Evolutionary conservation across 768 basidiomycete species (phyloP).

Genomic region (Boletus sp.): DNA sequence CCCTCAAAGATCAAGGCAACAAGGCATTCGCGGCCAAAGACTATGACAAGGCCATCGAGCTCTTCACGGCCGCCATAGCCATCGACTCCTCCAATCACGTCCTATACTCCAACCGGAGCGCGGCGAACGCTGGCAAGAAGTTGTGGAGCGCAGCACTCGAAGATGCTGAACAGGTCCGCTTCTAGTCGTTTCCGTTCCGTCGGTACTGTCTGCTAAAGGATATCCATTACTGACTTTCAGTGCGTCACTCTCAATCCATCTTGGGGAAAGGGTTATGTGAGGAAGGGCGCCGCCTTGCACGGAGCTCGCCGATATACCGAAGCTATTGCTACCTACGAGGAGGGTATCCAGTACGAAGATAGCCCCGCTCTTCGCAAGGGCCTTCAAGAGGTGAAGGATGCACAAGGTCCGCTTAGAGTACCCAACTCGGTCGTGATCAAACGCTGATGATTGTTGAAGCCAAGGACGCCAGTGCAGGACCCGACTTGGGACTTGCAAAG

Average conservation of each 20-base stretch:
- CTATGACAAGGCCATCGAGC: conserved; percentile 83
- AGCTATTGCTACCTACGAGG: conserved; percentile 80
- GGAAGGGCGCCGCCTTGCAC: conserved; percentile 92
- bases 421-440: not conserved
- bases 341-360: conserved; percentile 79
- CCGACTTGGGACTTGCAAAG: conserved; percentile 64
- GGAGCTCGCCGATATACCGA: conserved; percentile 77
- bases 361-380: conserved; percentile 83
- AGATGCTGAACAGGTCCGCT: conserved; percentile 83
- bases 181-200: not conserved
- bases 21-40: conserved; percentile 94
- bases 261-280: conserved; percentile 89
- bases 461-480: conserved; percentile 37
- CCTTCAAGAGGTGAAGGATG: conserved; percentile 83
- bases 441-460: conserved; percentile 23
- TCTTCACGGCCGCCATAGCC: conserved; percentile 80
- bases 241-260: conserved; percentile 75
- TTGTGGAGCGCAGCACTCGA: conserved; percentile 72
- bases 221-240: conserved; percentile 36
- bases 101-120: conserved; percentile 90
- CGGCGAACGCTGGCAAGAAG: conserved; percentile 84
- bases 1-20: conserved; percentile 91
- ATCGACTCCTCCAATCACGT: conserved; percentile 85
- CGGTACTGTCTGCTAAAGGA: conserved; percentile 2
- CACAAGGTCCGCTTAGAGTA: conserved; percentile 54